These are phyloP conservation scores for Aeschynomene evenia DNA, from an alignment of 306 rosid genomes.

Conservation along the genomic window DNA sequence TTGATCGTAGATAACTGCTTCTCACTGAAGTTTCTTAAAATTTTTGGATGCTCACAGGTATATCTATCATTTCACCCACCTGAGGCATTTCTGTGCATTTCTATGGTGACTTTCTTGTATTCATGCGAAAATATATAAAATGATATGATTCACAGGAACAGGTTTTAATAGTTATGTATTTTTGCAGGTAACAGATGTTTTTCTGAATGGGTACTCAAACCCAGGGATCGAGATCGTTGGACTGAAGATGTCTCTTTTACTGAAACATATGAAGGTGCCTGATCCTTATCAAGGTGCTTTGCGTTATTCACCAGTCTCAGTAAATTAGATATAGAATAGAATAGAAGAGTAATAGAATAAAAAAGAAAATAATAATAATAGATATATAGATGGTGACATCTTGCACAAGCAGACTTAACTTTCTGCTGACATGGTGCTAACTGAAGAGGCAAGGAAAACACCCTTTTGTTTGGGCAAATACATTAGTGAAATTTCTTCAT, in stretches of 20 bases:
- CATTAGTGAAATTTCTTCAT: background rate
- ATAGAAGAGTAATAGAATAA: background rate
- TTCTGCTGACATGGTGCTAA: conserved; percentile 23
- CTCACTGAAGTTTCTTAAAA: conserved; percentile 60
- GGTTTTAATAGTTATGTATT: background rate
- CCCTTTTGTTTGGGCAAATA: background rate
- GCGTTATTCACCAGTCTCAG: conserved; percentile 34
- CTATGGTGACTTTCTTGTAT: background rate
- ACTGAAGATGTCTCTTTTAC: conserved; percentile 43
- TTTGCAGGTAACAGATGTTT: conserved; percentile 60
- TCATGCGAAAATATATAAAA: background rate
- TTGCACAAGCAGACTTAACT: background rate
- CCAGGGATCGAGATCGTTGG: conserved; percentile 55
- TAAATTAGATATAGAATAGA: conserved; percentile 5
- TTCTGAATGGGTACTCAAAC: conserved; percentile 69
- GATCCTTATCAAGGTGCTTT: conserved; percentile 37
- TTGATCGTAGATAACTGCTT: conserved; percentile 73
- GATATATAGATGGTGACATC: background rate
- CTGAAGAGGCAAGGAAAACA: background rate
- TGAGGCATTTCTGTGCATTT: background rate
- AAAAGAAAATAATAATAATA: conserved; percentile 15
- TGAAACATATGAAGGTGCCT: conserved; percentile 35
- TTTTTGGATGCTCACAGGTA: conserved; percentile 93
- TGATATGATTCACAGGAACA: background rate
- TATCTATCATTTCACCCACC: background rate